These are phyloP conservation scores for Candida sp. DNA, from an alignment of 1,139 yeast genomes.

Conservation along the genomic window DNA sequence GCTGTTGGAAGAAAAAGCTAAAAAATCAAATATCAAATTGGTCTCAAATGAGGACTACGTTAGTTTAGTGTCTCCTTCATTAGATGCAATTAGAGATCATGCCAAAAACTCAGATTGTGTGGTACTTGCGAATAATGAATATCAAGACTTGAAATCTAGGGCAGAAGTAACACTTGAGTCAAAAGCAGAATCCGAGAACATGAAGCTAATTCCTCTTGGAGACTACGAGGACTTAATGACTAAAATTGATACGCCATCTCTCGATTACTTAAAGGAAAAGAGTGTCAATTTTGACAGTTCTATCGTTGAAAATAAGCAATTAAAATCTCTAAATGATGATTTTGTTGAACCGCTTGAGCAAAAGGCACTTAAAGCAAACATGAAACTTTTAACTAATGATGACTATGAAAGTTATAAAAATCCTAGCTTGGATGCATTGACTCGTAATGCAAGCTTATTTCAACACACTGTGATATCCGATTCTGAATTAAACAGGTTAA, in stretches of 20 bases:
- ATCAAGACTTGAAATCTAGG: constrained; percentile 5
- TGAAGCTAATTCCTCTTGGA: constrained; percentile 11
- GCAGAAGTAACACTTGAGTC: constrained; percentile 16
- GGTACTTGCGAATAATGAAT: constrained; percentile 6
- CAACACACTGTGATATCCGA: constrained; percentile 14
- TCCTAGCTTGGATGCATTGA: constrained; percentile 21
- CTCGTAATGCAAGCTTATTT: constrained; percentile 12
- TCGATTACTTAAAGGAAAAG: constrained; percentile 19
- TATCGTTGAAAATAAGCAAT: constrained; percentile 8
- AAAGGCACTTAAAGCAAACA: constrained; percentile 15
- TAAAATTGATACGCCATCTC: constrained; percentile 19
- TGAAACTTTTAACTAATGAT: constrained; percentile 13
- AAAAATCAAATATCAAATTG: constrained; percentile 9
- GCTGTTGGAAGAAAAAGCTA: constrained; percentile 15
- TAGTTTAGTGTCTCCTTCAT: constrained; percentile 9
- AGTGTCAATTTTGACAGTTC: constrained; percentile 11
- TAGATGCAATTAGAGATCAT: constrained; percentile 13
- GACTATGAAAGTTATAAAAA: constrained; percentile 13
- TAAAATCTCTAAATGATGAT: constrained; percentile 8
- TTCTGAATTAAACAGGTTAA: constrained; percentile 11
- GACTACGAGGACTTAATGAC: constrained; percentile 13
- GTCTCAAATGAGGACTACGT: constrained; percentile 1
- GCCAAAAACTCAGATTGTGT: constrained; percentile 11
- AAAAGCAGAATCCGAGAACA: constrained; percentile 14
- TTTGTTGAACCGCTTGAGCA: constrained; percentile 13